A percentile compares a stretch with the other conserved stretches of the same genome.
Evolutionary conservation across 1,284 basidiomycete species (phyloP).

Genomic region (Papiliotrema laurentii): DNA sequence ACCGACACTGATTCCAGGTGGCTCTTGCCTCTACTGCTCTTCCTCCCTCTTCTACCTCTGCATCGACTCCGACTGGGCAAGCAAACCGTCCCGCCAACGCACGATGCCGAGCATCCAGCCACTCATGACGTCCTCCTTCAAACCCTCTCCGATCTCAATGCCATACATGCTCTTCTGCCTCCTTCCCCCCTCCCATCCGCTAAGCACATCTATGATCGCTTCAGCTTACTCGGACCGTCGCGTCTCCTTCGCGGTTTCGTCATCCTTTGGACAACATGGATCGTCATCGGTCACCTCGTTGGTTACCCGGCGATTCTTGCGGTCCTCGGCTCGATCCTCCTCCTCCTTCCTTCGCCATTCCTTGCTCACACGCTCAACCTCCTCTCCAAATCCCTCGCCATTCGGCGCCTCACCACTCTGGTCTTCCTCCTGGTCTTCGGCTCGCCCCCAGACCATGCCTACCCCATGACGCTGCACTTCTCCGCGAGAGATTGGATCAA

Average conservation of each 20-base stretch:
- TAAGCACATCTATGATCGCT: slow-evolving; percentile 27
- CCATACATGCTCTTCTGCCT: slow-evolving; percentile 42
- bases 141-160: slow-evolving; percentile 45
- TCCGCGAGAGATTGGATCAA: slow-evolving; percentile 38
- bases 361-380: slow-evolving; percentile 35
- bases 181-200: slow-evolving; percentile 29
- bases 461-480: slow-evolving; percentile 24
- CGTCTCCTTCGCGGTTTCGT: slow-evolving; percentile 37
- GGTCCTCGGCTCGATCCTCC: slow-evolving; percentile 35
- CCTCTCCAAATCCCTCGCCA: slow-evolving; percentile 34
- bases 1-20: slow-evolving; percentile 28
- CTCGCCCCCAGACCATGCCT: slow-evolving; percentile 33
- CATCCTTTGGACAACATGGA: slow-evolving; percentile 45
- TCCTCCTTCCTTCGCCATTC: slow-evolving; percentile 44
- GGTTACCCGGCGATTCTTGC: slow-evolving; percentile 35
- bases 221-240: slow-evolving; percentile 28
- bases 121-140: slow-evolving; percentile 60
- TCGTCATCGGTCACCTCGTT: slow-evolving; percentile 29
- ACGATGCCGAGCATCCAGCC: slow-evolving; percentile 44
- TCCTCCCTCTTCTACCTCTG: slow-evolving; percentile 31
- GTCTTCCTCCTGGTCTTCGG: slow-evolving; percentile 43
- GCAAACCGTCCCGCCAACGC: slow-evolving; percentile 10
- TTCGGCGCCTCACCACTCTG: slow-evolving; percentile 34
- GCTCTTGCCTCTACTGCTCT: slow-evolving; percentile 43
- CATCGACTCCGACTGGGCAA: slow-evolving; percentile 47